Conservation (phyloP, 306 rosid genomes). For the Citrullus amarus region DNA sequence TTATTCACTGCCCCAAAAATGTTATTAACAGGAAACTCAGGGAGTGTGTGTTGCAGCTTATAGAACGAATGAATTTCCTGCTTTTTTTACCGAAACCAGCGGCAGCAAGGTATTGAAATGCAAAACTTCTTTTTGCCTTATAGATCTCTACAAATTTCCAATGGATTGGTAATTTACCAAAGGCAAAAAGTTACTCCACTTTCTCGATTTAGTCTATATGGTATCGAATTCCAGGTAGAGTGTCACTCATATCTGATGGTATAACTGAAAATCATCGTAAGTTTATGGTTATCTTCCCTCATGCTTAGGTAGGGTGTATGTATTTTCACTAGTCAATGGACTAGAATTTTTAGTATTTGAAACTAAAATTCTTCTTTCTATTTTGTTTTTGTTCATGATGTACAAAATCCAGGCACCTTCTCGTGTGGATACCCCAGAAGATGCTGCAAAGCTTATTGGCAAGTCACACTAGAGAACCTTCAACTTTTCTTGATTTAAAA, state of each 20-base stretch:
- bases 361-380: neutral
- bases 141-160: neutral
- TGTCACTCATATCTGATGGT: neutral
- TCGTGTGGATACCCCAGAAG: conserved; percentile 69
- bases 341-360: neutral
- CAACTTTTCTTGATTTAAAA: neutral
- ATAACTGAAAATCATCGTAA: neutral
- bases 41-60: conserved; percentile 86
- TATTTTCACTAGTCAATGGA: neutral
- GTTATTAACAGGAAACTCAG: conserved; percentile 58
- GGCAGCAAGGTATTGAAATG: conserved; percentile 65
- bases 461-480: conserved; percentile 13
- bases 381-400: conserved; percentile 10
- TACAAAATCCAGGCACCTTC: conserved; percentile 52
- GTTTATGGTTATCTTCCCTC: neutral
- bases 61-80: conserved; percentile 81
- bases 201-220: neutral
- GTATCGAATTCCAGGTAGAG: neutral
- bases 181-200: neutral
- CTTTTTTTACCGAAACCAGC: conserved; percentile 79
- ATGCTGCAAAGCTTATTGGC: conserved; percentile 68
- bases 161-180: neutral
- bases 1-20: neutral
- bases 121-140: neutral
- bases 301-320: neutral